These are phyloP conservation scores for Triadica sebifera DNA, from an alignment of 345 rosid species.

Conservation along the genomic window DNA sequence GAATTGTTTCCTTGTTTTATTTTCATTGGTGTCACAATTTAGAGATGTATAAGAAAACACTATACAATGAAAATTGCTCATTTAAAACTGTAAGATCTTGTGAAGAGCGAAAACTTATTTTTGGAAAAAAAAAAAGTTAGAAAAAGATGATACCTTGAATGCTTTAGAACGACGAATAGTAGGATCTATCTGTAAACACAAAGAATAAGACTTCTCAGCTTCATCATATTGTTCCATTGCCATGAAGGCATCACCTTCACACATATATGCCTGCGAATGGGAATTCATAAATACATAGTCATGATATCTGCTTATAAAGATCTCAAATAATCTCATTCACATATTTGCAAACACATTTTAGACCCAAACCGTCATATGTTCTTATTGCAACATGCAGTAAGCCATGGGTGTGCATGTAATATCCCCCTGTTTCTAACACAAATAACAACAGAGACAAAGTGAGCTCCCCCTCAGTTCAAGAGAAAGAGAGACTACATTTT, in stretches of 20 bases:
- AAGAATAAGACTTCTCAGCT: constrained; percentile 63
- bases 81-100: background rate
- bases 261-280: constrained; percentile 52
- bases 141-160: constrained; percentile 54
- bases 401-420: background rate
- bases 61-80: too few species aligned
- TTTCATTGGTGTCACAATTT: background rate
- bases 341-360: background rate
- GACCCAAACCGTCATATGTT: background rate
- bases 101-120: background rate
- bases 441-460: background rate
- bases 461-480: background rate
- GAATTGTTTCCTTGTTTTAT: background rate
- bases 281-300: background rate
- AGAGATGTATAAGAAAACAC: background rate
- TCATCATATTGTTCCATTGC: constrained; percentile 60
- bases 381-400: background rate
- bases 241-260: constrained; percentile 76
- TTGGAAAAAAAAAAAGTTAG: background rate
- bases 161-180: constrained; percentile 64
- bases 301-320: background rate
- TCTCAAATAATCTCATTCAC: background rate
- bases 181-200: constrained; percentile 63
- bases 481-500: background rate
- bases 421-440: background rate